Percentiles rank a stretch among this genome's conserved stretches.
These are phyloP conservation scores for Penicillium olsonii DNA, from an alignment of 2,329 filamentous ascomycete genomes.

Conservation along the genomic window DNA sequence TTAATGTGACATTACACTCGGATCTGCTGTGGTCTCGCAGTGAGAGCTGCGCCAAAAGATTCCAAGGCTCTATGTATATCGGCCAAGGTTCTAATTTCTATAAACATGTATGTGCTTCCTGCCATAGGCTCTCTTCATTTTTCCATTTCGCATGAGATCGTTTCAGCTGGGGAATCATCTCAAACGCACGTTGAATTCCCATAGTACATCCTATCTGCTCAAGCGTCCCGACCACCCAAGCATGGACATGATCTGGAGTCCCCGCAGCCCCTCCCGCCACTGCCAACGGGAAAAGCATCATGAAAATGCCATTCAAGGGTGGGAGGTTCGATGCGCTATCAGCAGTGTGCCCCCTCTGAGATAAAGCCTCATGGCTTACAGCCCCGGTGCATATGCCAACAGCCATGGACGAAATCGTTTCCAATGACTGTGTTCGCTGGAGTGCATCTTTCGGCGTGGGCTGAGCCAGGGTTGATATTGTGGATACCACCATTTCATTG, in stretches of 20 bases:
- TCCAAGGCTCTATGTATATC: too few relatives aligned
- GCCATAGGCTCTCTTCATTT: constrained; percentile 5
- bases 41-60: too few relatives aligned
- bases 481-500: constrained; percentile 24
- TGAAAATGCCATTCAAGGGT: constrained; percentile 26
- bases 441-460: constrained; percentile 4
- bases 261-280: constrained; percentile 23
- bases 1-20: too few relatives aligned
- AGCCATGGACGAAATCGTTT: constrained; percentile 19
- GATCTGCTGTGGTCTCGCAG: too few relatives aligned
- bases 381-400: constrained; percentile 23
- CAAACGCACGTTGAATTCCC: constrained; percentile 25
- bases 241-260: constrained; percentile 20
- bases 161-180: constrained; percentile 20
- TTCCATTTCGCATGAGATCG: constrained; percentile 1
- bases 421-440: constrained; percentile 18
- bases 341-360: constrained; percentile 1
- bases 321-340: constrained; percentile 2
- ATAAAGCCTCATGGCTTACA: constrained; percentile 19
- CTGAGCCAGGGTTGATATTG: constrained; percentile 6
- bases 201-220: constrained; percentile 21
- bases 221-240: constrained; percentile 23
- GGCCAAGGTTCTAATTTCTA: too few relatives aligned
- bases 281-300: constrained; percentile 24
- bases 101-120: not conserved